Conservation (phyloP, 371 early-diverging fungal genomes). For the Mucor saturninus region DNA sequence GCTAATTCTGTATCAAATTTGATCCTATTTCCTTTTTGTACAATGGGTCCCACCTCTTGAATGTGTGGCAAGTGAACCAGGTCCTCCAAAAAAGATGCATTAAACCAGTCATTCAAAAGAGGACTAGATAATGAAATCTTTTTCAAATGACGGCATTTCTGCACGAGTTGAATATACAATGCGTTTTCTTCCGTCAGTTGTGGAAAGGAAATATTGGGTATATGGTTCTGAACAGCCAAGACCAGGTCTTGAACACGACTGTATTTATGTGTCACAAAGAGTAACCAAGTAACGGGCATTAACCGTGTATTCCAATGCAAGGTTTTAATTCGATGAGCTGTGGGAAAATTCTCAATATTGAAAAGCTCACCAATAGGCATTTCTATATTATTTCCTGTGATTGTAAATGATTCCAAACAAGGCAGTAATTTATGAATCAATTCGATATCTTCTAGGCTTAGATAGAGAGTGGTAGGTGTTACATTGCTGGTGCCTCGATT, state of each 20-base stretch:
- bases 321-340: background rate
- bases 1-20: slow-evolving; percentile 12
- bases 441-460: slow-evolving; percentile 21
- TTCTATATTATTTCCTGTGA: slow-evolving; percentile 17
- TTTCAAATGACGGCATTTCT: slow-evolving; percentile 8
- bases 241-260: slow-evolving; percentile 1
- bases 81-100: slow-evolving; percentile 13
- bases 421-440: slow-evolving; percentile 11
- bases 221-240: slow-evolving; percentile 8
- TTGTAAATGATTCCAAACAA: background rate
- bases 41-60: slow-evolving; percentile 1
- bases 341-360: background rate
- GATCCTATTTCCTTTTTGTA: slow-evolving; percentile 8
- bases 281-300: slow-evolving; percentile 13
- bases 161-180: slow-evolving; percentile 1
- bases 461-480: background rate
- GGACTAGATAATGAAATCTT: slow-evolving; percentile 7
- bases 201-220: background rate
- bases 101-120: slow-evolving; percentile 11
- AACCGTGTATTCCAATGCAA: slow-evolving; percentile 11
- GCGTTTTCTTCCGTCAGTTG: background rate
- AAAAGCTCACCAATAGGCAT: slow-evolving; percentile 1
- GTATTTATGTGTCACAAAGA: slow-evolving; percentile 26
- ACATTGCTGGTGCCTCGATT: background rate
- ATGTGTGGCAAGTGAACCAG: background rate